Evolutionary conservation across 768 basidiomycete genomes (phyloP), one percentile per base, ranked within the genome.

Genomic region (Auricularia sp.): DNA sequence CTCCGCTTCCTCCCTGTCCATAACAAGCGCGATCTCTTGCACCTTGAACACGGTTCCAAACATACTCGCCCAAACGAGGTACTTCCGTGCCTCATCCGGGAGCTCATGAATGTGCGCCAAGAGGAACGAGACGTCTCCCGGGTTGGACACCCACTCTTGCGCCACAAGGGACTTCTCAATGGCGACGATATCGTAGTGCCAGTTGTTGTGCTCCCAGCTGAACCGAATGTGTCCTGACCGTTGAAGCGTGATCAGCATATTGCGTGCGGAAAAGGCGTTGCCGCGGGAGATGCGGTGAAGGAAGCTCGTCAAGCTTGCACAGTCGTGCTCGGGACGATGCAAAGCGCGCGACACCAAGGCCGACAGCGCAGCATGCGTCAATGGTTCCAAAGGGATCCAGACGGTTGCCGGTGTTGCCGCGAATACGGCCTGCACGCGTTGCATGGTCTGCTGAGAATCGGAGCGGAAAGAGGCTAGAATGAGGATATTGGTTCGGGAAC

Each of bases 31-130:
- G 37, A 89, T 84, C 70, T 90, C 89, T 0, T 85, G 86, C 3
- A 87, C 82, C 74, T 86, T 88, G 75, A 89, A 89, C 1, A 84
- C 86, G 69, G 87, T 82, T 3, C 88, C 89, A 67, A 89, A 88
- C 70, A 88, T 83, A 7, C 84, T 83, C 16, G 87, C 88, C 88
- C 88, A 89, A 45, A 82, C 74, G 16, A 90, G 76, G 70, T 85
- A 89, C 66, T 84, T 88, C 66, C 78, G 77, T 1, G 86, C 86
- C 66, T 88, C 87, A 36, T 82, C 81, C 2, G 84, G 82, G 21
- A 89, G 77, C 69, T 84, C 82, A 64, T 80, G 77, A 72, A 89
- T 76, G 65, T 85, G 85, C 16, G 81, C 76, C 47, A 81, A 78
- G 61, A 89, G 76, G 71, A 86, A 89, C 29, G 80, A 79, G 21